These are phyloP conservation scores for Fusarium sp. DNA, from an alignment of 2,329 filamentous ascomycete genomes.

Conservation along the genomic window DNA sequence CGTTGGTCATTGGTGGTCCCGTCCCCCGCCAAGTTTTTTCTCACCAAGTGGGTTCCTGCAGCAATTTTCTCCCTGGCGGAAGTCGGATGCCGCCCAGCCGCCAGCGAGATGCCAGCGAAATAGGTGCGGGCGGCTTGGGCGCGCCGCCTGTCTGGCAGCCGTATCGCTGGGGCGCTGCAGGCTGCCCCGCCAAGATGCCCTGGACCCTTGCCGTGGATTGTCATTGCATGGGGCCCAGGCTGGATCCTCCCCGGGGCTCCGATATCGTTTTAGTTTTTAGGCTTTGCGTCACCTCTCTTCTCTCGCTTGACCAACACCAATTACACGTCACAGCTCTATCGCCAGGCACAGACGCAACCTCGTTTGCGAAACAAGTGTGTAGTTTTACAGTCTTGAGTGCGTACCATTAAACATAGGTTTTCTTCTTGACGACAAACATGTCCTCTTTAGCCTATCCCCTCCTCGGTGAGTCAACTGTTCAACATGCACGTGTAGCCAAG, in stretches of 20 bases:
- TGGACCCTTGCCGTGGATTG: conserved; percentile 32
- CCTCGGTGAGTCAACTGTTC: conserved; percentile 4
- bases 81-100: conserved; percentile 28
- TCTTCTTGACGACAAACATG: not conserved
- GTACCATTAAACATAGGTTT: too few relatives aligned
- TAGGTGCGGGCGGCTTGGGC: conserved; percentile 23
- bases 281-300: not conserved
- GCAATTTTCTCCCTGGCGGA: conserved; percentile 29
- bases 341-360: too few relatives aligned
- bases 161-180: conserved; percentile 1
- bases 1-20: conserved; percentile 46
- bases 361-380: too few relatives aligned
- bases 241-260: conserved; percentile 24
- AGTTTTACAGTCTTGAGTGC: too few relatives aligned
- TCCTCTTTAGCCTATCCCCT: not conserved
- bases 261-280: conserved; percentile 39
- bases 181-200: conserved; percentile 35
- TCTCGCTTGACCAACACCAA: conserved; percentile 35
- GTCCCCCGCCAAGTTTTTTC: conserved; percentile 34
- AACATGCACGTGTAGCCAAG: too few relatives aligned
- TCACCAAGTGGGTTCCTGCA: conserved; percentile 27
- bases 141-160: conserved; percentile 21
- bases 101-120: not conserved
- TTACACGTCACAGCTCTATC: conserved; percentile 25
- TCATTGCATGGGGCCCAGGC: conserved; percentile 1